phyloP scores from a whole-genome alignment of 148 eudicot species.

The Amaranthus cruentus region DNA sequence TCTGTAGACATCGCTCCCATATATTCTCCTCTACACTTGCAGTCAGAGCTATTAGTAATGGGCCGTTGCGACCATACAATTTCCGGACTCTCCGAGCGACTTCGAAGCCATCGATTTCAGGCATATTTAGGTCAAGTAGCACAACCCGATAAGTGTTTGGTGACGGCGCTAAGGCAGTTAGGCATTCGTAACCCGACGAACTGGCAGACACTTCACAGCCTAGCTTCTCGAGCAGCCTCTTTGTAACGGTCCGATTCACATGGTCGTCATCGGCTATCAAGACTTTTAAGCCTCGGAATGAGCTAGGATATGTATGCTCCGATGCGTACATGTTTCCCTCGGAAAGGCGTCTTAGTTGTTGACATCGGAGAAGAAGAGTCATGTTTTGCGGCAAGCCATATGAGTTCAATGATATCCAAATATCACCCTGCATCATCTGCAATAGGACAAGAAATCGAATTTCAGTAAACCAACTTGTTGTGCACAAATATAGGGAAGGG shows the following conservation, averaged over 20 bases:
- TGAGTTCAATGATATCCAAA: conserved; percentile 59
- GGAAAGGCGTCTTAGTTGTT: conserved; percentile 41
- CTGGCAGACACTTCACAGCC: conserved; percentile 61
- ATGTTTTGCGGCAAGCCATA: conserved; percentile 66
- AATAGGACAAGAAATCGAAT: conserved; percentile 2
- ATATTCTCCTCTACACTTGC: conserved; percentile 41
- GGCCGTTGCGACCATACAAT: conserved; percentile 63
- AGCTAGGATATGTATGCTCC: conserved; percentile 23
- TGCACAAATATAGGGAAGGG: background rate
- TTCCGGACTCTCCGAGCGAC: conserved; percentile 59
- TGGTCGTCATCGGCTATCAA: conserved; percentile 73
- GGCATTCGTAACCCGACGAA: conserved; percentile 74
- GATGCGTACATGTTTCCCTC: conserved; percentile 35
- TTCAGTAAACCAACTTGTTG: too few species aligned
- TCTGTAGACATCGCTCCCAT: conserved; percentile 40
- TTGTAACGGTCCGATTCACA: conserved; percentile 65
- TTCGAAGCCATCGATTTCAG: conserved; percentile 62
- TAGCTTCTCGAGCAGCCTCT: conserved; percentile 57
- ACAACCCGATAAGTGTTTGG: conserved; percentile 42
- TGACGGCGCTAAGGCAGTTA: conserved; percentile 39
- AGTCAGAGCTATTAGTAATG: conserved; percentile 59
- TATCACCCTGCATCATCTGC: conserved; percentile 91
- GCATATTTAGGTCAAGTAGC: conserved; percentile 62
- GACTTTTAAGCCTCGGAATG: conserved; percentile 60
- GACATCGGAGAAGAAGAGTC: conserved; percentile 63